Evolutionary conservation across 2,329 filamentous ascomycete genomes (phyloP), one percentile per base, ranked within the genome.

Genomic region (Colletotrichum camelliae): DNA sequence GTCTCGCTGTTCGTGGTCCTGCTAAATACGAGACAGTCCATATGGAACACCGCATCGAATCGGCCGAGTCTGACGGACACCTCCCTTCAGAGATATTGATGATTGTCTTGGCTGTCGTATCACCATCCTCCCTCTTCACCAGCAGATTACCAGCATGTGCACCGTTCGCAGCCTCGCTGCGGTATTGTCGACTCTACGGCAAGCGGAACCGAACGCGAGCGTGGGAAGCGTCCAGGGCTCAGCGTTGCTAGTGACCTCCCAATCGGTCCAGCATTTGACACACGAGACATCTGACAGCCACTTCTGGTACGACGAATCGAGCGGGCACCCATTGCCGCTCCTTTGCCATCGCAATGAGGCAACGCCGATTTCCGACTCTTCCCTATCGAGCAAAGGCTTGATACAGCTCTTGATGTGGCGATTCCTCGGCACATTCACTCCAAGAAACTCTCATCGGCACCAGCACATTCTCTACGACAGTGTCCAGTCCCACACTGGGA

Each of bases 301-400:
- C 55, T 33, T 62, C 4, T 67, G 12, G 5, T 72, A 10, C 13
- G 61, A 75, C 24, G 18, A 48, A 31, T 48, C 64, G 2, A 69
- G 29, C 9, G 33, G 35, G 29, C 48, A 27, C 37, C 55, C 21
- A 16, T 27, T 66, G 39, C 24, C 24, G 24, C 7, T 21, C 12
- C 18, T 52, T 62, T n/a, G n/a, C n/a, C n/a, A 21, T 52, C 6
- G n/a, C 6, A n/a, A 52, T 52, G n/a, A 21, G n/a, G 13, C n/a
- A 52, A 21, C 7, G 43, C 18, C 2, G 9, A n/a, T 0, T 0
- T 12, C 9, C 1, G 39, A 48, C n/a, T 52, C 0, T n/a, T 21
- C 10, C 10, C 43, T 52, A 12, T 52, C n/a, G n/a, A 13, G n/a
- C 10, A 52, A 0, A 21, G 4, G n/a, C n/a, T 21, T 21, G n/a